Base-by-base conservation (phyloP, 441 rosid genomes). In the Cnidoscolus chayamansa region DNA sequence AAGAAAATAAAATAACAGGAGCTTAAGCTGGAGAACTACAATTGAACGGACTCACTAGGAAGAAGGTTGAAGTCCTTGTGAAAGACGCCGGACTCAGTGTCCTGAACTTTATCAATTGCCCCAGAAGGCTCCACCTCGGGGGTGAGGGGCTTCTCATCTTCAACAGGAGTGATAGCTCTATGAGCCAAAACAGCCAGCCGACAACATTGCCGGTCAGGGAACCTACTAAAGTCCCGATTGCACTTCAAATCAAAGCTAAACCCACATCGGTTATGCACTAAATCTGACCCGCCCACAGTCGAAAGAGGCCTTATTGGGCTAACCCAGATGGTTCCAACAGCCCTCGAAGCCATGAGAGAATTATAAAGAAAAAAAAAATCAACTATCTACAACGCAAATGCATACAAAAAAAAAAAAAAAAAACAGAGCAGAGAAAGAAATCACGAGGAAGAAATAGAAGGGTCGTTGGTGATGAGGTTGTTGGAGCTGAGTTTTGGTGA, bases 31-130 rank as follows among this genome's bases (percentile, higher is more conserved):
- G 68, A 65, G 47, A 51, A 69, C 15, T 64, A 11, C 10, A 49
- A 67, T 40, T 37, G 69, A 77, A 76, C 62, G 37, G 82, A 78
- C 78, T 74, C 78, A 93, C 98, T 93, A 50, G 91, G 97, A 81
- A 91, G 94, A 79, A 86, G 85, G 74, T 77, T 87, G 78, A 88
- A 77, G 82, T 91, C 97, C 84, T 78, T 86, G 76, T 90, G 89
- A 70, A 90, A 85, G 25, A 65, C 70, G 37, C 69, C 74, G n/a
- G 90, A 74, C 37, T 73, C 58, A 51, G 72, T 62, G 60, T 81
- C 82, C 76, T 71, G 83, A 74, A 32, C 68, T 72, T 70, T 65
- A 69, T 80, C 84, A 83, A 74, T 77, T 56, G 82, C 84, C 71
- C 37, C 82, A 81, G 91, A 81, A 16, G 91, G 66, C 77, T 84